Conservation (phyloP, 2,329 filamentous ascomycete species). For the Penicillium sp. region DNA sequence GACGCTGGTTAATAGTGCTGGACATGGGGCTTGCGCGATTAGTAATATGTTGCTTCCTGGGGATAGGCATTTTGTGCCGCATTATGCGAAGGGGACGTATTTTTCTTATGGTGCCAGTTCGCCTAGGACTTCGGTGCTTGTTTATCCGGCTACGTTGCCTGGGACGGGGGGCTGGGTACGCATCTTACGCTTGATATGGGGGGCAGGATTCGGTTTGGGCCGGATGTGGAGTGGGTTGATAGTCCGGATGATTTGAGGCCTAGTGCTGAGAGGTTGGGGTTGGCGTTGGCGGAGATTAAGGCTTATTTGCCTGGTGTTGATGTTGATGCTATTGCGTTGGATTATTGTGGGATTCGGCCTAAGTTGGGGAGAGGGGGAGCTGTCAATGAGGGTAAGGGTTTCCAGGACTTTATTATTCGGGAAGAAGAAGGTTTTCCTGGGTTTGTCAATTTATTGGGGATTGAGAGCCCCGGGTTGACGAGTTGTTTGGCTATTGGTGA, state of each 20-base stretch:
- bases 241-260: conserved; percentile 66
- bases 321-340: conserved; percentile 61
- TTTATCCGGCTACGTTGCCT: conserved; percentile 83
- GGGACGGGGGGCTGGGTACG: conserved; percentile 87
- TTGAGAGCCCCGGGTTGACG: conserved; percentile 89
- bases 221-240: conserved; percentile 91
- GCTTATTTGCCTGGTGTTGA: conserved; percentile 75
- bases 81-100: conserved; percentile 93
- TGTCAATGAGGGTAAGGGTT: conserved; percentile 54
- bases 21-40: conserved; percentile 69
- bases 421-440: conserved; percentile 73
- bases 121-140: conserved; percentile 66
- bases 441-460: conserved; percentile 86
- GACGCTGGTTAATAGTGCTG: conserved; percentile 79
- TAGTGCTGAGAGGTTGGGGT: conserved; percentile 58
- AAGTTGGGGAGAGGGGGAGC: conserved; percentile 68
- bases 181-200: conserved; percentile 87
- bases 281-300: conserved; percentile 70
- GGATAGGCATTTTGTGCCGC: conserved; percentile 56
- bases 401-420: conserved; percentile 78
- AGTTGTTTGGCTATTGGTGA: conserved; percentile 82
- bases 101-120: conserved; percentile 70
- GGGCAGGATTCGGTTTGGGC: conserved; percentile 83
- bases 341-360: conserved; percentile 89
- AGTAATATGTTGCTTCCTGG: conserved; percentile 71